These are phyloP conservation scores for Baorangia bicolor DNA, from an alignment of 768 basidiomycete genomes.

Conservation along the genomic window DNA sequence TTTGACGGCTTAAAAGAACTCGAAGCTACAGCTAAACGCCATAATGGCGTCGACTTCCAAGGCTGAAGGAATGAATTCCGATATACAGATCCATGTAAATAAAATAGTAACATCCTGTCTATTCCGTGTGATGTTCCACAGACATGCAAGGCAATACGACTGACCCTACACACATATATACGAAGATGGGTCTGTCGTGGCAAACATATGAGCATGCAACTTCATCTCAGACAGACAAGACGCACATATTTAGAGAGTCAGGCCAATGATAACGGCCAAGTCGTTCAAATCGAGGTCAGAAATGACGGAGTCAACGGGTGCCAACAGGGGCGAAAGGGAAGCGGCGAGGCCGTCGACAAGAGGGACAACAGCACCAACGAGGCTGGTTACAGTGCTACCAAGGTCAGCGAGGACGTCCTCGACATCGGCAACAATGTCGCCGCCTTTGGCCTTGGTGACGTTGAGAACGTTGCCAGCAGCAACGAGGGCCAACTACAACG, in stretches of 20 bases:
- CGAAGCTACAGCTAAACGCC: too few species aligned
- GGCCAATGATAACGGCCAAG: conserved; percentile 25
- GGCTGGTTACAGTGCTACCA: conserved; percentile 15
- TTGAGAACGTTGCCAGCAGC: conserved; percentile 26
- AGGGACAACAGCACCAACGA: conserved; percentile 12
- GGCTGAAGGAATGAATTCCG: not conserved
- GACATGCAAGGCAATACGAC: not conserved
- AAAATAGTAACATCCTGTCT: not conserved
- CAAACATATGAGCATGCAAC: not conserved
- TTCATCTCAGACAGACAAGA: not conserved
- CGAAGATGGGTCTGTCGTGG: not conserved
- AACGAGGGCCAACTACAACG: conserved; percentile 26
- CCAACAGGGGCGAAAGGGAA: conserved; percentile 23
- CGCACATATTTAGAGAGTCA: conserved; percentile 14
- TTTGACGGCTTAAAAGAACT: not conserved
- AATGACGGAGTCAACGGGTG: conserved; percentile 19
- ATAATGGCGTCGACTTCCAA: not conserved
- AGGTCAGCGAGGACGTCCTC: conserved; percentile 12
- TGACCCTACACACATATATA: not conserved
- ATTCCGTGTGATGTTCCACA: not conserved
- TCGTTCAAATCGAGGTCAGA: conserved; percentile 19
- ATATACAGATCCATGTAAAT: too few species aligned
- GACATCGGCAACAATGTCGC: not conserved
- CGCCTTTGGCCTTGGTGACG: not conserved
- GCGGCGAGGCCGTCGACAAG: conserved; percentile 27